Evolutionary conservation across 139 green algal species (phyloP).

Genomic region (Chlorella sorokiniana): DNA sequence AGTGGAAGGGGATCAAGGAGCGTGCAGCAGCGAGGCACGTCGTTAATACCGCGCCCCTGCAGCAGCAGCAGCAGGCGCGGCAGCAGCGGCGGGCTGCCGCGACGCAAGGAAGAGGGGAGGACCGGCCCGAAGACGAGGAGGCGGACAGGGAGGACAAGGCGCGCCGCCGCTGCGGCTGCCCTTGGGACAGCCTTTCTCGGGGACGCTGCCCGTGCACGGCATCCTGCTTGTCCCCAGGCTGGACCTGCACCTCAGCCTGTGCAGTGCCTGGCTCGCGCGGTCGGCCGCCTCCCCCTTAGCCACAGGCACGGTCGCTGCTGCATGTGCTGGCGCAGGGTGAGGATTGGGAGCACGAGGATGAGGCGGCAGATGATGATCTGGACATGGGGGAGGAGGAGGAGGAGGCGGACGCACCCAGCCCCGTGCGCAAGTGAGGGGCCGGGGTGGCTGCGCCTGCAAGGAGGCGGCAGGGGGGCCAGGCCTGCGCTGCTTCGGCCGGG

Average conservation of each 20-base stretch:
- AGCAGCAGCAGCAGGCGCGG: not conserved
- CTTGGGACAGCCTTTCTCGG: too few species aligned
- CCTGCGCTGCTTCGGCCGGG: too few species aligned
- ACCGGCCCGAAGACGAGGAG: constrained; percentile 19
- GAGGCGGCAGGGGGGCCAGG: too few species aligned
- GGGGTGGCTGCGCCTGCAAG: not conserved
- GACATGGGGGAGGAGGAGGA: constrained; percentile 44
- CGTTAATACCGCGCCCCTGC: not conserved
- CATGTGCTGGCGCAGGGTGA: constrained; percentile 24
- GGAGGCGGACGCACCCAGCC: constrained; percentile 21
- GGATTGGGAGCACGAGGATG: constrained; percentile 51
- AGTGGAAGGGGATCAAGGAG: constrained; percentile 46
- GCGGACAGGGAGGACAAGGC: constrained; percentile 19
- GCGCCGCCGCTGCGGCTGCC: not conserved
- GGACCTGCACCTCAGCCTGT: not conserved
- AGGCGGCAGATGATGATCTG: constrained; percentile 47
- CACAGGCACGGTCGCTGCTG: too few species aligned
- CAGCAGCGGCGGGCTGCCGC: not conserved
- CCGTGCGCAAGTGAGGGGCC: not conserved
- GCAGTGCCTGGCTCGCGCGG: not conserved
- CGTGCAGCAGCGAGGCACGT: constrained; percentile 21
- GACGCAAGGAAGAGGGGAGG: not conserved
- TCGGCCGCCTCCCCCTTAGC: not conserved
- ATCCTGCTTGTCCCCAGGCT: not conserved
- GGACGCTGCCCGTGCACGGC: too few species aligned